Conservation (phyloP, 768 basidiomycete species). For the Tephrocybe sp. region DNA sequence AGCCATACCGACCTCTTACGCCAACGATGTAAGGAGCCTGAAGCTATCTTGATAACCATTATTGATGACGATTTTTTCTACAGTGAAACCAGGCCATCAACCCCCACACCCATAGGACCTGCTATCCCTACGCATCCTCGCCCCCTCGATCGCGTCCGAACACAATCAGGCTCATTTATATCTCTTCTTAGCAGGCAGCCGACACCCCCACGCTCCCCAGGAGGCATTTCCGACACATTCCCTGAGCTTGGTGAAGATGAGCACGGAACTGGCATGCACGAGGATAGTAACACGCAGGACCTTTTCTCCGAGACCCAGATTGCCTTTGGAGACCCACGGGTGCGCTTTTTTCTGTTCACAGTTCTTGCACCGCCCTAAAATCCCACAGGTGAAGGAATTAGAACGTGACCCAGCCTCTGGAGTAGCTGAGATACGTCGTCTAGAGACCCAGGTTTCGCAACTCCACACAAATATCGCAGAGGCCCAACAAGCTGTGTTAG, state of each 20-base stretch:
- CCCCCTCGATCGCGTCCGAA: constrained; percentile 26
- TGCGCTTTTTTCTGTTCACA: background rate
- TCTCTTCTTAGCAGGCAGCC: constrained; percentile 45
- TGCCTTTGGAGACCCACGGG: constrained; percentile 2
- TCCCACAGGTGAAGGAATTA: constrained; percentile 14
- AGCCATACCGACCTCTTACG: too few species aligned
- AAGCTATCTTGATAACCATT: constrained; percentile 16
- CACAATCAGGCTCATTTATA: constrained; percentile 48
- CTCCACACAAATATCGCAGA: constrained; percentile 17
- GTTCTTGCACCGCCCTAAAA: background rate
- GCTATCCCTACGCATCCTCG: constrained; percentile 4
- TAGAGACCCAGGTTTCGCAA: constrained; percentile 19
- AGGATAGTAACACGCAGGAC: background rate
- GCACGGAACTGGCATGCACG: background rate
- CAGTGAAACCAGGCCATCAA: constrained; percentile 5
- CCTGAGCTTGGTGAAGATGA: background rate
- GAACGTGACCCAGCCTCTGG: constrained; percentile 18
- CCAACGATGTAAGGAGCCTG: constrained; percentile 19
- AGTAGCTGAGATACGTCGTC: constrained; percentile 13
- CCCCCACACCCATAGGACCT: constrained; percentile 9
- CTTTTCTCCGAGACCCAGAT: background rate
- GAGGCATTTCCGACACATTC: constrained; percentile 2
- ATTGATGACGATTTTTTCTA: background rate
- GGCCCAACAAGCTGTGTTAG: constrained; percentile 19
- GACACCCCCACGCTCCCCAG: constrained; percentile 41